These are phyloP conservation scores for Didymella exigua DNA, from an alignment of 2,329 filamentous ascomycete species.

Conservation along the genomic window DNA sequence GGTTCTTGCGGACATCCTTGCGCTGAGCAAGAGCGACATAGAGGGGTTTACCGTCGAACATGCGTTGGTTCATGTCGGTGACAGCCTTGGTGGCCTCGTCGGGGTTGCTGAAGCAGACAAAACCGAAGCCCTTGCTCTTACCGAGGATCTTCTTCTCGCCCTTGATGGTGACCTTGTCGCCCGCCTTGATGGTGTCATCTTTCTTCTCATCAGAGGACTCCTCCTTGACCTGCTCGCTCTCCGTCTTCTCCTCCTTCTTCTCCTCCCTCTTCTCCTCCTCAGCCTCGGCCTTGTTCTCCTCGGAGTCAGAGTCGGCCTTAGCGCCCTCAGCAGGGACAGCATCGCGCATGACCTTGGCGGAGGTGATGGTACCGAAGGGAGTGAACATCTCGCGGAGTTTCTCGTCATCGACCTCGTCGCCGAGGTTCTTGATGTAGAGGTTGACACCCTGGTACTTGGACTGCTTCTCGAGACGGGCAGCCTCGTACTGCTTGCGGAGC, in stretches of 20 bases:
- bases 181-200: constrained; percentile 58
- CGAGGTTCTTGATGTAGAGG: constrained; percentile 99
- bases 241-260: constrained; percentile 62
- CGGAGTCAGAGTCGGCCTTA: constrained; percentile 52
- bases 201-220: constrained; percentile 66
- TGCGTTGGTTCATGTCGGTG: constrained; percentile 99
- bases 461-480: constrained; percentile 95
- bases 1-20: constrained; percentile 99
- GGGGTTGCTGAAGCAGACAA: constrained; percentile 99
- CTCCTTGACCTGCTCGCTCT: constrained; percentile 60
- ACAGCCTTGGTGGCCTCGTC: constrained; percentile 99
- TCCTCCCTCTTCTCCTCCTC: constrained; percentile 60
- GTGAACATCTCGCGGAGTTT: constrained; percentile 94
- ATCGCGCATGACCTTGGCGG: constrained; percentile 99
- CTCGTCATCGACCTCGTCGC: constrained; percentile 96
- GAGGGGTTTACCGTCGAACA: constrained; percentile 94
- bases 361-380: constrained; percentile 93
- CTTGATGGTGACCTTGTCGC: constrained; percentile 61
- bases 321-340: constrained; percentile 59
- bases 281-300: constrained; percentile 51
- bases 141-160: constrained; percentile 72
- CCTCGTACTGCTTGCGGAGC: constrained; percentile 97
- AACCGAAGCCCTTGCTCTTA: constrained; percentile 99
- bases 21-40: constrained; percentile 98
- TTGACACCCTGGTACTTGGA: constrained; percentile 99